Percentiles rank a stretch among this genome's conserved stretches.
phyloP scores from a whole-genome alignment of 495 filamentous ascomycete genomes.

The Lindgomyces ingoldianus region DNA sequence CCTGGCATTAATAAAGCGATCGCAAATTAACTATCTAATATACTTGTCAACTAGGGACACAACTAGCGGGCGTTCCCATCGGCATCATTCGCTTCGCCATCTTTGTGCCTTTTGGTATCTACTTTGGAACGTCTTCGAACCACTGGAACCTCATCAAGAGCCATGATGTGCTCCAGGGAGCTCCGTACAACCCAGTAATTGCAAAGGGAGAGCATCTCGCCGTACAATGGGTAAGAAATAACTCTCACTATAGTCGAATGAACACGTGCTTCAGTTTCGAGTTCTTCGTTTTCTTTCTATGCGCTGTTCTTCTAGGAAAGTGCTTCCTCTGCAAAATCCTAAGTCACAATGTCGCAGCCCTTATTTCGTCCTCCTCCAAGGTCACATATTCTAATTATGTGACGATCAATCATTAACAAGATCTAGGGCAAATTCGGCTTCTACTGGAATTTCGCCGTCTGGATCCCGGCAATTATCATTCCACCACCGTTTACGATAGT shows the following conservation, averaged over 20 bases:
- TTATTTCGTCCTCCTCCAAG: too few species aligned
- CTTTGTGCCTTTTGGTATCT: slow-evolving; percentile 28
- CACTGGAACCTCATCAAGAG: slow-evolving; percentile 28
- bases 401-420: too few species aligned
- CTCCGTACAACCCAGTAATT: slow-evolving; percentile 21
- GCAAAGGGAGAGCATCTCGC: slow-evolving; percentile 5
- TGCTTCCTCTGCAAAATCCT: too few species aligned
- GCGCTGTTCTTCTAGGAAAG: too few species aligned
- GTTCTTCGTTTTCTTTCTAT: too few species aligned
- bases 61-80: background rate
- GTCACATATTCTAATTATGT: too few species aligned
- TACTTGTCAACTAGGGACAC: background rate
- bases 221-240: slow-evolving; percentile 21
- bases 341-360: too few species aligned
- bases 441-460: slow-evolving; percentile 32
- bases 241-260: background rate
- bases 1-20: too few species aligned
- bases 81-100: slow-evolving; percentile 24
- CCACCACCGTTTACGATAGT: slow-evolving; percentile 14
- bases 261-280: too few species aligned
- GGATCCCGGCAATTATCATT: slow-evolving; percentile 22
- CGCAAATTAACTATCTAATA: too few species aligned
- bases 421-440: slow-evolving; percentile 21
- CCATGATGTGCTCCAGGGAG: slow-evolving; percentile 24
- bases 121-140: background rate